A percentile compares a stretch with the other conserved stretches of the same genome.
Conservation (phyloP, 2,329 filamentous ascomycete genomes). For the Arthroderma sp. region DNA sequence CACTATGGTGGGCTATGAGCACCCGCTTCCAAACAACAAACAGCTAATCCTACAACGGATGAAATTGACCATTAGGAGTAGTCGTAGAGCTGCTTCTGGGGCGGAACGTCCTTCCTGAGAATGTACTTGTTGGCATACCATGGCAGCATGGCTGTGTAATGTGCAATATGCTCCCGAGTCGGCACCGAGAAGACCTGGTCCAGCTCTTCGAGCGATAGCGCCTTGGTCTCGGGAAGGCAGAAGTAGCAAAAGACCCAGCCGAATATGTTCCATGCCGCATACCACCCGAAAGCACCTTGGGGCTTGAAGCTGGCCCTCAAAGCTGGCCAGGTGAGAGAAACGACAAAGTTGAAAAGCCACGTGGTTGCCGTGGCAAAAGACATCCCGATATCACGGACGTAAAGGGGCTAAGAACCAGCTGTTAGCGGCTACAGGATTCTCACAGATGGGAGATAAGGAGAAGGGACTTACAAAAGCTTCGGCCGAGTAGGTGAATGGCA, state of each 20-base stretch:
- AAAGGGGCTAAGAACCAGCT: conserved; percentile 14
- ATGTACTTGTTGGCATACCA: conserved; percentile 20
- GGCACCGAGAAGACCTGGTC: conserved; percentile 35
- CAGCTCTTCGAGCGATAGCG: conserved; percentile 19
- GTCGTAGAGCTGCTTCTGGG: conserved; percentile 17
- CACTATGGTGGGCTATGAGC: too few species aligned
- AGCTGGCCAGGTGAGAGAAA: conserved; percentile 33
- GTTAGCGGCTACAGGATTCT: neutral
- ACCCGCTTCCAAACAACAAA: too few species aligned
- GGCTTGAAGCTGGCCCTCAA: conserved; percentile 28
- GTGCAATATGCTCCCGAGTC: conserved; percentile 20
- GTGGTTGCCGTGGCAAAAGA: conserved; percentile 32
- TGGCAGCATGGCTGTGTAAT: conserved; percentile 18
- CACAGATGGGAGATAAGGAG: neutral
- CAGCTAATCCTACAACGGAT: too few species aligned
- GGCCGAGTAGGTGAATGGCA: conserved; percentile 48
- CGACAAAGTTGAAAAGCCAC: conserved; percentile 37
- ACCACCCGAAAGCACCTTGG: conserved; percentile 36
- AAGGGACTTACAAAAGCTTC: conserved; percentile 35
- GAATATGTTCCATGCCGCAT: conserved; percentile 35
- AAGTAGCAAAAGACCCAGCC: conserved; percentile 32
- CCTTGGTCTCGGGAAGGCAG: conserved; percentile 31
- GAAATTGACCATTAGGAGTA: conserved; percentile 4
- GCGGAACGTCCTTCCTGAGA: conserved; percentile 15
- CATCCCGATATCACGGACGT: conserved; percentile 31